Base-by-base conservation (phyloP, 2,329 filamentous ascomycete species). In the Aspergillus sojae region DNA sequence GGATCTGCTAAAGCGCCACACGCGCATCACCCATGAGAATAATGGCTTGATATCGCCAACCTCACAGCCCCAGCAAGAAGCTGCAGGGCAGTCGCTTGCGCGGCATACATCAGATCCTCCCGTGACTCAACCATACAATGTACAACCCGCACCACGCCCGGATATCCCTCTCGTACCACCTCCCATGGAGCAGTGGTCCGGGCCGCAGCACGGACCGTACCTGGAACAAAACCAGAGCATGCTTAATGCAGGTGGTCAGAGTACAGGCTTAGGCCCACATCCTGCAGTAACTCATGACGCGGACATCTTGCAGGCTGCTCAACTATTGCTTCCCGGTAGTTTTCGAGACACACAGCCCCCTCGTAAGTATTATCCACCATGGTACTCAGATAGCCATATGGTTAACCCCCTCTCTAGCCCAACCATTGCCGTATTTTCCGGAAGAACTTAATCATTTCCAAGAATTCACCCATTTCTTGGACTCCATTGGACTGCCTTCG, bases 231-330 rank as follows among this genome's bases (percentile, higher is more conserved):
- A 57, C 19, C 70, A 71, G 16, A 62, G 61, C 21, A 68, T 75
- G 30, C 63, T 74, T 34, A 62, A 70, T 57, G 54, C 62, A 9
- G 48, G 58, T 34, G 65, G 62, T 56, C 58, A 57, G 16, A 67
- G 41, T 57, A 46, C 69, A 4, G 57, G 61, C 4, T 36, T 72
- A 19, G 62, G 64, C 23, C 58, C 59, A 4, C 72, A 72, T 61
- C 62, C 70, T 10, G 71, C 64, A 23, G 69, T 72, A n/a, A 63
- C 67, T 39, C 74, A 75, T 62, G 74, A 77, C 62, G 68, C 74
- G 4, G 73, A 75, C 21, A 75, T 77, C 65, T 88, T 76, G 4
- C 72, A 77, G 61, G 74, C 74, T 21, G 74, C 74, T 3, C 74
- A 77, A 50, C 63, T 77, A 43, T 69, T 77, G 48, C 69, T 77